Base-by-base conservation (phyloP, 257 asterid genomes). In the Perilla frutescens region DNA sequence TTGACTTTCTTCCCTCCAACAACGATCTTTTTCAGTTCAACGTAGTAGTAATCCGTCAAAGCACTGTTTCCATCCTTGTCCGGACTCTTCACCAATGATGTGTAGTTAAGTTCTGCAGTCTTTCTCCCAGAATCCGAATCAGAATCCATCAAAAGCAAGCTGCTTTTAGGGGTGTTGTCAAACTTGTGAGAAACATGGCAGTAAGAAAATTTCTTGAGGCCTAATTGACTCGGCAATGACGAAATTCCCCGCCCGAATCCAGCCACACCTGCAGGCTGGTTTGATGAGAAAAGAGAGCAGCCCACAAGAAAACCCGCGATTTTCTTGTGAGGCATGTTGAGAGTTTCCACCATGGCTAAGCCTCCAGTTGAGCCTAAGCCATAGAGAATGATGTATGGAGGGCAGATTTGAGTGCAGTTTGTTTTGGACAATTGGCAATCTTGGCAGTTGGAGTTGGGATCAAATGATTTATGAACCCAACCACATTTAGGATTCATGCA, bases 361-460 rank as follows among this genome's bases (percentile, higher is more conserved):
- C 98, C 98, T 15, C 90, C 91, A 0, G 98, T 94, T 55, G 93
- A 80, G 68, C 98, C 97, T 8, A 84, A 62, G 8, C 95, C 98
- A 55, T 91, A 94, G 6, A 88, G 73, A 15, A 93, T 82, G n/a
- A 89, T 45, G 41, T 91, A 93, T 0, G 97, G 93, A 7, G 98
- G 98, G 48, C 98, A 93, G 39, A 82, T 73, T 63, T 93, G 94
- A 3, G 84, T 79, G 49, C 96, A 93, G 59, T 83, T 93, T 6
- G 72, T 55, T 5, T 63, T 47, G 8, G 54, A 56, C 7, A 32
- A 12, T 3, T 51, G 78, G 71, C 96, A 92, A 41, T 79, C 91
- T 2, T 62, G 82, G 69, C 97, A 92, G 5, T 84, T 82, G 1
- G 82, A 44, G 43, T 71, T 45, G 2, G 87, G 79, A 61, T 83